Percentiles rank a stretch among this genome's conserved stretches.
Evolutionary conservation across 345 rosid genomes (phyloP).

Genomic region (Populus nigra): DNA sequence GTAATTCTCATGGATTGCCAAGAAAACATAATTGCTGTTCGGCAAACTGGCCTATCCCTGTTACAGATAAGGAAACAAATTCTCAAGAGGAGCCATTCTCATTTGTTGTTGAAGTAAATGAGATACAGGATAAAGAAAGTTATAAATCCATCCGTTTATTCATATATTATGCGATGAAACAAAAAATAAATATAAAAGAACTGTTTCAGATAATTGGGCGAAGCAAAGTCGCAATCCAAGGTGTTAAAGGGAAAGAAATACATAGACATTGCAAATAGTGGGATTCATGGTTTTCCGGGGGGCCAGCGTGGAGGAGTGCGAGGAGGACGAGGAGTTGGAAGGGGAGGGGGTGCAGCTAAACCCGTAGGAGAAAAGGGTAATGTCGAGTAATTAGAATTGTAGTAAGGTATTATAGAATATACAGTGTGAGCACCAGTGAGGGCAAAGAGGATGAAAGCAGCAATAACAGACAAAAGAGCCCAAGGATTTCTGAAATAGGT

Average conservation of each 20-base stretch:
- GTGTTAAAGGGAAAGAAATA: not conserved
- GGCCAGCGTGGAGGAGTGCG: no score
- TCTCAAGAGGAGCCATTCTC: not conserved
- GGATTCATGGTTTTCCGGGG: not conserved
- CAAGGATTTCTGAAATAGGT: constrained; percentile 51
- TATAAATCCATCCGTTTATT: no score
- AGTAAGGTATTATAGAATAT: constrained; percentile 24
- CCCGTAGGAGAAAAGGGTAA: not conserved
- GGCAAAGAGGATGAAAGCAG: constrained; percentile 42
- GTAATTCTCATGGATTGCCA: not conserved
- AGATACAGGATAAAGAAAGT: not conserved
- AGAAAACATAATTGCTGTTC: not conserved
- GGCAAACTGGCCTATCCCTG: not conserved
- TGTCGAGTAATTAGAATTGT: not conserved
- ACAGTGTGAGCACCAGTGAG: constrained; percentile 40
- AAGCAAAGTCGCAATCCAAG: not conserved
- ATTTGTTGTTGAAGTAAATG: not conserved
- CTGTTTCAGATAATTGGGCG: no score
- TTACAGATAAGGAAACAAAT: not conserved
- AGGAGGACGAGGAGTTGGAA: not conserved
- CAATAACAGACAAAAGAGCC: constrained; percentile 44
- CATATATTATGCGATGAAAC: not conserved
- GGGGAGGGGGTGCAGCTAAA: not conserved
- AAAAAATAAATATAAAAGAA: no score
- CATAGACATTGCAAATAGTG: not conserved